Percentiles rank a stretch among this genome's conserved stretches.
phyloP scores from a whole-genome alignment of 225 moss, liverwort and hornwort genomes.

The Antitrichia curtipendula region DNA sequence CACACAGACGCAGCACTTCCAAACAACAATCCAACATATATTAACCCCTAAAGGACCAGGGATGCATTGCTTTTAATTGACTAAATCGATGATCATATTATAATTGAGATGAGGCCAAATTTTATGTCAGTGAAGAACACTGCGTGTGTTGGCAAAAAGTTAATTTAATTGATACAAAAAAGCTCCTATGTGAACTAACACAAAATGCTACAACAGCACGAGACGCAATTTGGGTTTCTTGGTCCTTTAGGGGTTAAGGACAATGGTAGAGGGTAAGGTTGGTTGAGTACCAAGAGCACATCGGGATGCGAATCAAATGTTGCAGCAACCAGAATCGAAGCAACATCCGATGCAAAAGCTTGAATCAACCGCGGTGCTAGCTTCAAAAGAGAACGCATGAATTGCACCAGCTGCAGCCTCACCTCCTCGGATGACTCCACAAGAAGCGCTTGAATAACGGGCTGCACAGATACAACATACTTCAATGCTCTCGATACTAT shows the following conservation, averaged over 20 bases:
- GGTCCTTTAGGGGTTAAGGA: neutral
- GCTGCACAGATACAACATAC: slow-evolving; percentile 17
- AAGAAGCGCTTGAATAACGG: slow-evolving; percentile 39
- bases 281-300: slow-evolving; percentile 51
- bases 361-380: slow-evolving; percentile 53
- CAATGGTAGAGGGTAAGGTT: neutral
- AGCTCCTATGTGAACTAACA: neutral
- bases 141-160: too few species aligned
- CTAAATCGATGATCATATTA: neutral
- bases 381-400: slow-evolving; percentile 49
- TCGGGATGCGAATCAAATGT: slow-evolving; percentile 69
- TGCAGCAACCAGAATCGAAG: slow-evolving; percentile 62
- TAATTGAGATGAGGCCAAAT: neutral
- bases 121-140: neutral
- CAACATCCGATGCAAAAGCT: slow-evolving; percentile 80
- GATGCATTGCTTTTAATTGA: neutral
- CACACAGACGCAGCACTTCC: neutral
- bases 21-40: neutral
- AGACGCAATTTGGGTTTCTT: neutral
- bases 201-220: neutral
- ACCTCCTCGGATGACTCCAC: slow-evolving; percentile 84
- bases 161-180: neutral
- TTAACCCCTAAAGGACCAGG: neutral
- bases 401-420: slow-evolving; percentile 48
- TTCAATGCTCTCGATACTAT: neutral